Percentiles rank a stretch among this genome's conserved stretches.
These are phyloP conservation scores for Ophiostoma ulmi DNA, from an alignment of 2,329 filamentous ascomycete species.

Conservation along the genomic window DNA sequence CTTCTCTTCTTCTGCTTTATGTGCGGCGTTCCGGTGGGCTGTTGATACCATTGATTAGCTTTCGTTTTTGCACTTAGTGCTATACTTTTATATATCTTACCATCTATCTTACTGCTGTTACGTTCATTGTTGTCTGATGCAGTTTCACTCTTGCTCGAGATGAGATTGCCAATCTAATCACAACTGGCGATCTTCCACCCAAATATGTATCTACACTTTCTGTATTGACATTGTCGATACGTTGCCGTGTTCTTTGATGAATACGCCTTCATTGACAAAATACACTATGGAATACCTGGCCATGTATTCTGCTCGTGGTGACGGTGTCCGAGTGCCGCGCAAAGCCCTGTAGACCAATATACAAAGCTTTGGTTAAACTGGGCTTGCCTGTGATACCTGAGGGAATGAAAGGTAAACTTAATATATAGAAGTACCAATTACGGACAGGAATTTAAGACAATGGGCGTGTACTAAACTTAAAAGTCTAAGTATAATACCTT, in stretches of 20 bases:
- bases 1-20: background rate
- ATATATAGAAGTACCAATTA: no score
- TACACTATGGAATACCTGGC: background rate
- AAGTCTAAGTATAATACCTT: no score
- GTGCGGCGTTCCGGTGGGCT: constrained; percentile 2
- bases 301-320: background rate
- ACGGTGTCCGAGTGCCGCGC: background rate
- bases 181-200: background rate
- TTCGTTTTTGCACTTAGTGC: background rate
- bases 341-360: background rate
- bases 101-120: background rate
- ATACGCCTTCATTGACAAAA: background rate
- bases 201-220: background rate
- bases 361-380: background rate
- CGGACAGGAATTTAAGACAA: no score
- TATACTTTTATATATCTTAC: background rate
- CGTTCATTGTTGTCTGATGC: background rate
- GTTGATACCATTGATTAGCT: constrained; percentile 12
- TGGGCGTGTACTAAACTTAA: no score
- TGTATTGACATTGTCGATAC: background rate
- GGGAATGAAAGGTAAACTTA: no score
- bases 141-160: background rate
- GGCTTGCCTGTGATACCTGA: background rate
- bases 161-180: background rate
- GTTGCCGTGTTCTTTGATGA: background rate